Base-by-base conservation (phyloP, 2,329 filamentous ascomycete genomes). In the Aureobasidium musti region DNA sequence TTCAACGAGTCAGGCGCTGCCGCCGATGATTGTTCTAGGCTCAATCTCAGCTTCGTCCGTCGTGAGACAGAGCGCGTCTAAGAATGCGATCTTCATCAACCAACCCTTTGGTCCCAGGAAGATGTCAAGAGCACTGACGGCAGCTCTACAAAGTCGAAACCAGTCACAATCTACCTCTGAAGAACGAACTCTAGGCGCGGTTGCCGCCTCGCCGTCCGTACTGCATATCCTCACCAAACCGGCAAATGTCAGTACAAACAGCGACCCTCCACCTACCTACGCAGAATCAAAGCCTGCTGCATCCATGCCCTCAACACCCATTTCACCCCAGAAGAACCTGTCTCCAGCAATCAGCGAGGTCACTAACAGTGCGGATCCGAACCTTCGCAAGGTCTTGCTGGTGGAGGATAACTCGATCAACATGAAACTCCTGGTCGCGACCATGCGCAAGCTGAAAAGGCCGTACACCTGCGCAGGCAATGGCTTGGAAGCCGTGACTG, bases 401-500 rank as follows among this genome's bases (percentile, higher is more conserved):
- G 74, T 76, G 2, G 74, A 76, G 60, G 74, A 76, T 69, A 76
- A 76, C 59, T 70, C 69, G 4, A 73, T 76, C 68, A 76, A 76
- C 59, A 71, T 75, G 65, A 67, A 72, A 50, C 67, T 74, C 3
- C 69, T 74, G 2, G 52, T 69, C 1, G 72, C 70, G 17, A 70
- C 70, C 39, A 70, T 71, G 69, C 67, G 69, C 21, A 72, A 72
- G 43, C 60, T 70, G 19, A 35, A 49, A 6, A 65, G 68, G 14
- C 35, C 61, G 2, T 71, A 71, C 66, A 61, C 66, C 3, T 50
- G 21, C 30, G 82, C 82, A 1, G 73, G 73, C 43, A 78, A 84
- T 68, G 82, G 82, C 3, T 74, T 79, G 1, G 77, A 83, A 68
- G 83, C 82, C 1, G 77, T 84, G 0, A 72, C 80, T 8, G 72